Base-by-base conservation (phyloP, 345 rosid genomes). In the Euphorbia pulcherrima region DNA sequence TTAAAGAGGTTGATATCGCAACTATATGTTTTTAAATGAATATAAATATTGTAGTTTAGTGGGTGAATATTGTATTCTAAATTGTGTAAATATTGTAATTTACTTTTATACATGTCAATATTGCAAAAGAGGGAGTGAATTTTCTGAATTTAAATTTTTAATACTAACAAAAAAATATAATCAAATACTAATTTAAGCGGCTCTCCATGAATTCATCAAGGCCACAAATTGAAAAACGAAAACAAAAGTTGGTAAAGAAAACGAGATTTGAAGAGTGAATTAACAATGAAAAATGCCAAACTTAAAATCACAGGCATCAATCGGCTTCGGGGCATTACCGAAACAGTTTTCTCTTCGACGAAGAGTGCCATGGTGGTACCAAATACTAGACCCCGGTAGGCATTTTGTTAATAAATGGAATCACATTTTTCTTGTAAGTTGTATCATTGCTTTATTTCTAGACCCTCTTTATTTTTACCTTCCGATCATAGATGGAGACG, bases 381-480 rank as follows among this genome's bases (percentile, higher is more conserved):
- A 57, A 59, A 59, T 59, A 23, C 1, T 59, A 17, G 63, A 59
- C 24, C 63, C 63, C 0, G 26, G 63, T 5, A 1, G 46, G 23
- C 14, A 33, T 23, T 18, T 59, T 35, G 13, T 59, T 6, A 35
- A 59, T 46, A 33, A 10, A 17, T 59, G 63, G 63, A 59, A 59
- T 21, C 46, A 59, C 26, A 35, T 59, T 1, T 59, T 59, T 8
- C 46, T 59, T 0, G 63, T 59, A 1, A 33, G 24, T 2, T 59
- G 63, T 35, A 59, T 59, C 23, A 59, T 59, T 20, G 44, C 26
- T 8, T 8, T 59, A 7, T 59, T 59, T 59, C n/a, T 59, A 8
- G 63, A 59, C 14, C 63, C 63, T 17, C 63, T 59, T 9, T 59
- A 59, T 33, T 59, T 59, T 4, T 59, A 17, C 7, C 63, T 59